A percentile compares a stretch with the other conserved stretches of the same genome.
These are phyloP conservation scores for Wickerhamomyces strasburgensis DNA, from an alignment of 805 yeast genomes.

Conservation along the genomic window DNA sequence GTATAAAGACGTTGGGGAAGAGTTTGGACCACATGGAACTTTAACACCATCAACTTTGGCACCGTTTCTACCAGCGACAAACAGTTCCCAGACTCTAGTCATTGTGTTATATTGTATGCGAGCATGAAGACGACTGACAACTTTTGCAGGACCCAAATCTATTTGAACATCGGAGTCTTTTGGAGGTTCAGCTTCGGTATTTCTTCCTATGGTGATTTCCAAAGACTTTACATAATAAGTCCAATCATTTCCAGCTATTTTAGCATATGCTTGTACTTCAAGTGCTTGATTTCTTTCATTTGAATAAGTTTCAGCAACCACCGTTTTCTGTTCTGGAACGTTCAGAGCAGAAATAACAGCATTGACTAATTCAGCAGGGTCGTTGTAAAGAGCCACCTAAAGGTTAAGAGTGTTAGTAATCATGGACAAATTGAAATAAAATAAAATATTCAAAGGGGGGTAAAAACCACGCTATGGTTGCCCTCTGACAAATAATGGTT, in stretches of 20 bases:
- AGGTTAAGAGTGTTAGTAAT: constrained; percentile 14
- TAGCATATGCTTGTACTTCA: constrained; percentile 97
- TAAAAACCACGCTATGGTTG: neutral
- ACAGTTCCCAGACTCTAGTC: constrained; percentile 79
- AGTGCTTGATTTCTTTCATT: constrained; percentile 60
- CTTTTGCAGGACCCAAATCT: constrained; percentile 95
- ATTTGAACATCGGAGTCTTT: constrained; percentile 50
- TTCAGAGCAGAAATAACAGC: constrained; percentile 67
- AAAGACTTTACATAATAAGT: constrained; percentile 85
- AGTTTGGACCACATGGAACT: constrained; percentile 38
- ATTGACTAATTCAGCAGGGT: constrained; percentile 62
- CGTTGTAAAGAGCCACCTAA: constrained; percentile 40
- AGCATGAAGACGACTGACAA: constrained; percentile 92
- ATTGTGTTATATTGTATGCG: constrained; percentile 70
- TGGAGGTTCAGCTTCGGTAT: constrained; percentile 39
- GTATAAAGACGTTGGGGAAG: constrained; percentile 50
- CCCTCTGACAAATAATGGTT: neutral
- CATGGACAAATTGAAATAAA: too few relatives aligned
- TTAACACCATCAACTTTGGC: constrained; percentile 74
- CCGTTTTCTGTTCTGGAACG: constrained; percentile 69
- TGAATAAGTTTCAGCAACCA: constrained; percentile 66
- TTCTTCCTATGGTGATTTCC: constrained; percentile 79
- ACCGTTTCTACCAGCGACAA: constrained; percentile 86
- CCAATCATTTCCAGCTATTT: constrained; percentile 91
- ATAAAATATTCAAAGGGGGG: too few relatives aligned